phyloP scores from a whole-genome alignment of 2,329 filamentous ascomycete genomes.

The Aureobasidium melanogenum region DNA sequence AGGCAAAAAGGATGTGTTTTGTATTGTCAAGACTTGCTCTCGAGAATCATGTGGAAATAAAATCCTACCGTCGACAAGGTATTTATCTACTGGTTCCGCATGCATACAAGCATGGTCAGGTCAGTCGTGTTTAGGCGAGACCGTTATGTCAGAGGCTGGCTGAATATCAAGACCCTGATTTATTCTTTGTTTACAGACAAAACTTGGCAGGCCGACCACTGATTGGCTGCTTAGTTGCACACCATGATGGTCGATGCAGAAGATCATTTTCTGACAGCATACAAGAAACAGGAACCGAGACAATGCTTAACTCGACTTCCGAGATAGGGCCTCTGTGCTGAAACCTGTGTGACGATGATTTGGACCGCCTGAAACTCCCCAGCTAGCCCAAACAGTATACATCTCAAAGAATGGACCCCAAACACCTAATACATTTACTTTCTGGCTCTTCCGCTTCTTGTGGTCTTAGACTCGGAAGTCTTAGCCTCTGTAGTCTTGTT shows the following conservation, averaged over 20 bases:
- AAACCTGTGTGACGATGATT: background rate
- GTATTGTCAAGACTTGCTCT: background rate
- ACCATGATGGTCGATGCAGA: background rate
- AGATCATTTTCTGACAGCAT: background rate
- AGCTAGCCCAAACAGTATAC: background rate
- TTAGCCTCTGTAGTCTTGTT: slow-evolving; percentile 15
- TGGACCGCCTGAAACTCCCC: background rate
- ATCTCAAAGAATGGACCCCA: background rate
- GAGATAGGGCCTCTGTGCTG: background rate
- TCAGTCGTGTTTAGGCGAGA: background rate
- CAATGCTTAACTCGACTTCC: background rate
- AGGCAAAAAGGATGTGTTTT: background rate
- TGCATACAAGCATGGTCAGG: background rate
- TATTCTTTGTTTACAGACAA: slow-evolving; percentile 3
- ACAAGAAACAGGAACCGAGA: background rate
- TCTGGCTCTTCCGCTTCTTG: slow-evolving; percentile 5
- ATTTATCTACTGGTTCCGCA: background rate
- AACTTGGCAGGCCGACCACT: background rate
- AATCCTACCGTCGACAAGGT: slow-evolving; percentile 1
- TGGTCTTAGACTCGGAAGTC: background rate
- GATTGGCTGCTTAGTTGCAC: background rate
- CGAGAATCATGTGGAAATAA: background rate
- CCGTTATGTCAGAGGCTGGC: slow-evolving; percentile 8
- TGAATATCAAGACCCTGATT: background rate
- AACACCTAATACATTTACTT: background rate